phyloP scores from a whole-genome alignment of 257 asterid species.

The Penstemon davidsonii region DNA sequence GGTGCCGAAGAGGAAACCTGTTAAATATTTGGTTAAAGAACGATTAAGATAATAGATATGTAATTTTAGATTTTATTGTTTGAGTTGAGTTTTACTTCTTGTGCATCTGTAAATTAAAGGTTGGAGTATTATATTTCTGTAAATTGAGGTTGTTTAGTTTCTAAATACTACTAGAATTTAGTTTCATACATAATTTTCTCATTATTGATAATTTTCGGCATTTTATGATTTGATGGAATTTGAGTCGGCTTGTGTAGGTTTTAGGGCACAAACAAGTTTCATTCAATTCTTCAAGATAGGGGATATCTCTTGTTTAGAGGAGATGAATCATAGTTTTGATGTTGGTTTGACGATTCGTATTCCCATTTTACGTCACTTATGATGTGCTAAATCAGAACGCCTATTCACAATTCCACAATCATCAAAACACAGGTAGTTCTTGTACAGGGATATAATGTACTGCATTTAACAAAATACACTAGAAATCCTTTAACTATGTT shows the following conservation, averaged over 20 bases:
- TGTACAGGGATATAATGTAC: neutral
- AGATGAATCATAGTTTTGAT: too few relatives aligned
- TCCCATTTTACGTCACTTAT: too few relatives aligned
- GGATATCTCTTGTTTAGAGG: too few relatives aligned
- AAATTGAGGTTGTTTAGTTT: too few relatives aligned
- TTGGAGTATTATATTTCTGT: neutral
- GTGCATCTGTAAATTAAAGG: neutral
- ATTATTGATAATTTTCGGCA: too few relatives aligned
- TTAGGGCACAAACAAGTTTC: too few relatives aligned
- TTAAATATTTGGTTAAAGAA: neutral
- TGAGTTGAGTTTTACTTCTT: neutral
- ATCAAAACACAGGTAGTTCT: neutral
- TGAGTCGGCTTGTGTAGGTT: too few relatives aligned
- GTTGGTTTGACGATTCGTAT: too few relatives aligned
- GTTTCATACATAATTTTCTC: too few relatives aligned
- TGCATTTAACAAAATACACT: conserved; percentile 2
- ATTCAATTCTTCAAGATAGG: too few relatives aligned
- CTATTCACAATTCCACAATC: neutral
- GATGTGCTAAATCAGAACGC: neutral
- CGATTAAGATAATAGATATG: neutral
- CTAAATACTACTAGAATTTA: too few relatives aligned
- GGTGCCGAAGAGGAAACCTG: conserved; percentile 46
- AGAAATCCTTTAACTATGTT: neutral
- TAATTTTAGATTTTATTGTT: neutral
- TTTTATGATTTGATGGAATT: too few relatives aligned